These are phyloP conservation scores for Plectosphaerella plurivora DNA, from an alignment of 2,329 filamentous ascomycete genomes.

Conservation along the genomic window DNA sequence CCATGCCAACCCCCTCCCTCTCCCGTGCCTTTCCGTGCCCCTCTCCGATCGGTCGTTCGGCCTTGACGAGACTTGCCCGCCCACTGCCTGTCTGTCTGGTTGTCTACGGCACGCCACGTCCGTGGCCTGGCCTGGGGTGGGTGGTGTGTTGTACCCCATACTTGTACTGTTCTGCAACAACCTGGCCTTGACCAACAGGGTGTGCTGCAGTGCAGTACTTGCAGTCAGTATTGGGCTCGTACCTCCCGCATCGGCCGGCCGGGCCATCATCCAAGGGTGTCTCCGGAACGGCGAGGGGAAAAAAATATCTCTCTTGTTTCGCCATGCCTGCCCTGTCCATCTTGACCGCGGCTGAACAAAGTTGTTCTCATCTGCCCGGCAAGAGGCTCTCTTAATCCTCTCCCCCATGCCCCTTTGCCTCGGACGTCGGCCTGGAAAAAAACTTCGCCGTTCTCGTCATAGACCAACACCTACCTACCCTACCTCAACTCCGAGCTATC, in stretches of 20 bases:
- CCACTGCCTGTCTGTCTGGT: too few relatives aligned
- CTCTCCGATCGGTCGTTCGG: neutral
- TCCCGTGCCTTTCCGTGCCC: neutral
- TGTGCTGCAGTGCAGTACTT: too few relatives aligned
- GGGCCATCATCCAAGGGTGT: conserved; percentile 2
- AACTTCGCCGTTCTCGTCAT: conserved; percentile 9
- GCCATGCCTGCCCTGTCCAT: neutral
- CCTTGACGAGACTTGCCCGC: neutral
- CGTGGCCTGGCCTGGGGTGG: neutral
- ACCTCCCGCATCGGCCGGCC: too few relatives aligned
- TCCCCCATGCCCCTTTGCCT: conserved; percentile 6
- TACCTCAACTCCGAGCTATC: neutral
- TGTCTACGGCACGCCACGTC: too few relatives aligned
- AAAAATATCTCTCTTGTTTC: conserved; percentile 3
- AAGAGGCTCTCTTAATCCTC: neutral
- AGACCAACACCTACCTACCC: neutral
- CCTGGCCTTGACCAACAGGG: too few relatives aligned
- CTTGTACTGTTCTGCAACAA: neutral
- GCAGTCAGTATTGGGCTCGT: too few relatives aligned
- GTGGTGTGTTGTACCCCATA: neutral
- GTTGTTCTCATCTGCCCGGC: neutral
- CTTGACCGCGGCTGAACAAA: neutral
- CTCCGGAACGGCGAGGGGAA: conserved; percentile 4
- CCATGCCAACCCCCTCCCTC: neutral
- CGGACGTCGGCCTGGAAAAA: conserved; percentile 5